Evolutionary conservation across 768 basidiomycete genomes (phyloP), one percentile per base, ranked within the genome.

Genomic region (Kwoniella sp.): DNA sequence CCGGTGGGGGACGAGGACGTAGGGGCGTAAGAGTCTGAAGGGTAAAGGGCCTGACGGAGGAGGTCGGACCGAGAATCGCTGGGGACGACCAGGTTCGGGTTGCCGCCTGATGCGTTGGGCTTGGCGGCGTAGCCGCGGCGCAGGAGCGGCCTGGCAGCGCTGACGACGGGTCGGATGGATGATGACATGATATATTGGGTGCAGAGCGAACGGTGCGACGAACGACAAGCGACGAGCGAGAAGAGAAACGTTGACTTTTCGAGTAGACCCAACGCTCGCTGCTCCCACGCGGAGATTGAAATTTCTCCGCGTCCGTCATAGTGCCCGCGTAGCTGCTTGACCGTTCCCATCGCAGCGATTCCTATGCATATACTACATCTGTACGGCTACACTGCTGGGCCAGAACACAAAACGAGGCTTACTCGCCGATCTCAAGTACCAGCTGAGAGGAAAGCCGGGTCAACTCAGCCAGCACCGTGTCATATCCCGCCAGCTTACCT

Each of bases 1-100:
- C 89, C 89, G 2, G 83, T 85, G 2, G 89, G 89, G 0, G 67
- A 61, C 17, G 85, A 80, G 22, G 86, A 73, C 47, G 80, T 80
- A 67, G 82, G 83, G 46, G 86, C 71, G 41, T 48, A 50, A 1
- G 64, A 31, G 68, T 86, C 87, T 36, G 80, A 77, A 1, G 89
- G 89, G 73, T 90, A 93, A 53, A 93, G 82, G 40, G 81, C 79
- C 64, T 83, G 83, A 55, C 87, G 86, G 48, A 92, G 83, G 57
- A 81, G 80, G 46, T 89, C 84, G 5, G 58, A 46, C 34, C 63
- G 55, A 9, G 47, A 25, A 37, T 69, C 67, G 38, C 48, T 34
- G 1, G 57, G 59, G 9, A 51, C 26, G 11, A 52, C 38, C 25
- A 55, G 53, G 19, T 57, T 48, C 3, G 59, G 62, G 39, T 62